Conservation (phyloP, 805 yeast species). For the Candida dajiaensis region DNA sequence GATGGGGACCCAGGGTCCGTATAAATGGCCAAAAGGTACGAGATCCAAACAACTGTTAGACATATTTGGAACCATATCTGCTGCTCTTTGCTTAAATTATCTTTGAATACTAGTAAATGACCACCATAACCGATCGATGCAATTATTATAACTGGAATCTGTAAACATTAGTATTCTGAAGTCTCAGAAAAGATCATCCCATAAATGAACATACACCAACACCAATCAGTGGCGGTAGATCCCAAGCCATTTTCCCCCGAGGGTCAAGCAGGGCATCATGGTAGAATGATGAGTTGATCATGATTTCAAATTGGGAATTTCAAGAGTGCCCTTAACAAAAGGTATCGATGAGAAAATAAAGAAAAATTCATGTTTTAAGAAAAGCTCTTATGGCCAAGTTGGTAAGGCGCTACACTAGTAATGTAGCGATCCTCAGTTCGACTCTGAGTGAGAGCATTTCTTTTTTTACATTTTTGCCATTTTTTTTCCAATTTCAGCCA, state of each 20-base stretch:
- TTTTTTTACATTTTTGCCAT: conserved; percentile 8
- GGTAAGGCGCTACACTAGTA: conserved; percentile 54
- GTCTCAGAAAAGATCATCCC: neutral
- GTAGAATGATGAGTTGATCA: no score
- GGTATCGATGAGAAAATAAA: no score
- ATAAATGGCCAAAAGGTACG: conserved; percentile 64
- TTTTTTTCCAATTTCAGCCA: neutral
- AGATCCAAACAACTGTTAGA: conserved; percentile 60
- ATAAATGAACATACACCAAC: conserved; percentile 12
- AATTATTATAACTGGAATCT: conserved; percentile 65
- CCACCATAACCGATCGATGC: conserved; percentile 55
- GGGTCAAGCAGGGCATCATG: no score
- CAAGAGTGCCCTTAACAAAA: neutral
- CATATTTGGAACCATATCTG: conserved; percentile 44
- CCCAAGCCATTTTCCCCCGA: conserved; percentile 11
- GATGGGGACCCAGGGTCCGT: conserved; percentile 69
- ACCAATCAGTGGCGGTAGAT: conserved; percentile 16
- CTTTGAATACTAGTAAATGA: conserved; percentile 47
- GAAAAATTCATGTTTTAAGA: no score
- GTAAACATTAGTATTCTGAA: conserved; percentile 6
- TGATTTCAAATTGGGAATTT: no score
- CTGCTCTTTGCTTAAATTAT: conserved; percentile 31
- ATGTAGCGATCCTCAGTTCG: conserved; percentile 72
- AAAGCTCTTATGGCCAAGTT: conserved; percentile 1
- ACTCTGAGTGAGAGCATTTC: conserved; percentile 54